A percentile compares a stretch with the other conserved stretches of the same genome.
Conservation (phyloP, 2,329 filamentous ascomycete genomes). For the Xylaria hypoxylon region DNA sequence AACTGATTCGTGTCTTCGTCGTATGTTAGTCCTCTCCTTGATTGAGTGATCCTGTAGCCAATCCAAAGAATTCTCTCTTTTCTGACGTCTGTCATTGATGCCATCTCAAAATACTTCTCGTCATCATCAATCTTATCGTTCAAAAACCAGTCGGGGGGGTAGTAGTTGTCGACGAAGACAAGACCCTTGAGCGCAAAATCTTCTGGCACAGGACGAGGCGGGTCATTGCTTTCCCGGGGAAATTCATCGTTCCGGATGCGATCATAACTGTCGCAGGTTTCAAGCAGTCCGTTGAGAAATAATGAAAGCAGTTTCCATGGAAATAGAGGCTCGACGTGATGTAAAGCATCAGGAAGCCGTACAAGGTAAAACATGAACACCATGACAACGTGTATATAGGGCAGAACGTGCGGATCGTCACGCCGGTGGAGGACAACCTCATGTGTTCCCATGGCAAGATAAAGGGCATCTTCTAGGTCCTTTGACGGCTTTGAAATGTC, state of each 20-base stretch:
- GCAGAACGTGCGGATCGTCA: conserved; percentile 69
- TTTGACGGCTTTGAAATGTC: conserved; percentile 32
- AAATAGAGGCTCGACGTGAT: conserved; percentile 56
- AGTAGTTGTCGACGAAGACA: conserved; percentile 69
- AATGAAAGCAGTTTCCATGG: conserved; percentile 65
- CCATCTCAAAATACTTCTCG: conserved; percentile 71
- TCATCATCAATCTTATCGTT: conserved; percentile 73
- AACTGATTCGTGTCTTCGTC: conserved; percentile 55
- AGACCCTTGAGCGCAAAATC: conserved; percentile 76
- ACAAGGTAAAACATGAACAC: conserved; percentile 66
- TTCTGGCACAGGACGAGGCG: conserved; percentile 71
- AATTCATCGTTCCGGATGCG: conserved; percentile 60
- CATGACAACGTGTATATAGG: conserved; percentile 72
- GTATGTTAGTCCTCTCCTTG: conserved; percentile 60
- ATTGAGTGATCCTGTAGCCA: conserved; percentile 60
- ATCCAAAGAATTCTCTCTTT: conserved; percentile 71
- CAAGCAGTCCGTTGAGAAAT: conserved; percentile 55
- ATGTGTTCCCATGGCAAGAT: conserved; percentile 45
- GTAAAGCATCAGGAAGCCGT: conserved; percentile 56
- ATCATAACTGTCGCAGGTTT: conserved; percentile 47
- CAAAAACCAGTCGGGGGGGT: conserved; percentile 68
- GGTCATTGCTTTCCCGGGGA: conserved; percentile 58
- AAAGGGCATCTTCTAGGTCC: conserved; percentile 43
- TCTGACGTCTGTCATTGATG: conserved; percentile 68
- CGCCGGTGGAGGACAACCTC: conserved; percentile 61